Percentiles rank a stretch among this genome's conserved stretches.
phyloP scores from a whole-genome alignment of 306 rosid genomes.

The Cucurbita maxima region DNA sequence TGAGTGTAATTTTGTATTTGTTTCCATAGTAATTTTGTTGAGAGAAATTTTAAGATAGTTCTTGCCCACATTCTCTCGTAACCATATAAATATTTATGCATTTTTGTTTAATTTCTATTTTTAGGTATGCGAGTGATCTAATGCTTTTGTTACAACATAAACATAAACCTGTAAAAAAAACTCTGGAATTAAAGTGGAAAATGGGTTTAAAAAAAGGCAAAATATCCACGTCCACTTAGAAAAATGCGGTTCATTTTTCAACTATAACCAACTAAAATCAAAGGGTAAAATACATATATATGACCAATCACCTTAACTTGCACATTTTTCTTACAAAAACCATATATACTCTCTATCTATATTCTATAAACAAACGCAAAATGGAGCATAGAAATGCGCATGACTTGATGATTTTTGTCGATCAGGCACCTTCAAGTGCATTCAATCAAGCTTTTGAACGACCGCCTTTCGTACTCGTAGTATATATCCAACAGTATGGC shows the following conservation, averaged over 20 bases:
- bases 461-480: not conserved
- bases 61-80: too few relatives aligned
- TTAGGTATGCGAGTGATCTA: too few relatives aligned
- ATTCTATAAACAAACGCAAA: not conserved
- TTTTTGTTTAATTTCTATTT: too few relatives aligned
- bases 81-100: too few relatives aligned
- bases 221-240: not conserved
- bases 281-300: not conserved
- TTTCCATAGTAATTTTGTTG: too few relatives aligned
- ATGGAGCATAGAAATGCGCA: constrained; percentile 6
- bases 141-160: too few relatives aligned
- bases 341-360: not conserved
- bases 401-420: not conserved
- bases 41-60: too few relatives aligned
- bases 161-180: too few relatives aligned
- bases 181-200: not conserved
- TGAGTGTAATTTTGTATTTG: too few relatives aligned
- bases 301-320: not conserved
- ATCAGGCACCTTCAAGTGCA: not conserved
- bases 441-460: constrained; percentile 2
- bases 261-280: not conserved
- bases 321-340: not conserved
- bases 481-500: not conserved
- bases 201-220: not conserved
- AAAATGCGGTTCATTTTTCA: not conserved